Base-by-base conservation (phyloP, 306 rosid species). In the Fragaria vesca region DNA sequence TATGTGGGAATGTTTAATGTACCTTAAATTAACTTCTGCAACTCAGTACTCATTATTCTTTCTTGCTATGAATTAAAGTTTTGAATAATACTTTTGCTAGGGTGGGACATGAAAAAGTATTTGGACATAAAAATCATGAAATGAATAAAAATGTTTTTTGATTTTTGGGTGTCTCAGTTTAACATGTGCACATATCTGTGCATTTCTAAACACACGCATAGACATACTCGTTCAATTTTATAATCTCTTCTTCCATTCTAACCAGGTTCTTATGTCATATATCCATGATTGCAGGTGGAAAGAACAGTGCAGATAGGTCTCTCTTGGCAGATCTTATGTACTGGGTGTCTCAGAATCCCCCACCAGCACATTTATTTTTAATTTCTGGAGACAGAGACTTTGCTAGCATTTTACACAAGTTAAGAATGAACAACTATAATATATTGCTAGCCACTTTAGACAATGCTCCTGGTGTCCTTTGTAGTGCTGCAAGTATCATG, bases 261-360 rank as follows among this genome's bases (percentile, higher is more conserved):
- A 55, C 24, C 26, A 54, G 24, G 47, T 48, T 28, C 36, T 38
- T 8, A 69, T 62, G 43, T 24, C 28, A 72, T 50, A 8, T 32
- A 40, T 79, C 11, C 20, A 69, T 78, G 48, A 66, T 70, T 86
- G 87, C 92, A 95, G 99, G 94, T 85, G 94, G 91, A 79, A 93
- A 89, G 80, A 93, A 88, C 72, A 90, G 87, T 74, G 97, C 97
- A 8, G 93, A 93, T 84, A 85, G 91, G 83, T 87, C 91, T 79
- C 93, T 94, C 83, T 89, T 94, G 71, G 71, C 88, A 47, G 91
- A 91, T 82, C 97, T 95, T 47, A 81, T 93, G 97, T 78, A 67
- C 77, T 95, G 97, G 97, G 94, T 93, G 83, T 88, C 99, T 66
- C 95, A 87, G 80, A 91, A 93, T 83, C 97, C 99, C 80, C 99